Base-by-base conservation (phyloP, 2,329 filamentous ascomycete genomes). In the Fusarium succisae region DNA sequence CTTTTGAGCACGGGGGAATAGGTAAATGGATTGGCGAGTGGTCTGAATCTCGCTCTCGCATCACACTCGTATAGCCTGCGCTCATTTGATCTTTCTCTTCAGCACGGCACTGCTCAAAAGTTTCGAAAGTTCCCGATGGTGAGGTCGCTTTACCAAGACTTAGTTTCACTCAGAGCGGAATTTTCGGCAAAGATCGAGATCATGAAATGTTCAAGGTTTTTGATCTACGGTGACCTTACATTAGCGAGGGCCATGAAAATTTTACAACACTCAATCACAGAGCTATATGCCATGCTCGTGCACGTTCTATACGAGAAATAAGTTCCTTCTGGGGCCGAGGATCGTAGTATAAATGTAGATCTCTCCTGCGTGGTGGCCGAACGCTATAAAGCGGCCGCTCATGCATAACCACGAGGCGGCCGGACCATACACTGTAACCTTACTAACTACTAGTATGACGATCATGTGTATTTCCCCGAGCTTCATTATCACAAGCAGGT, bases 111-210 rank as follows among this genome's bases (percentile, higher is more conserved):
- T n/a, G 39, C 22, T 15, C 0, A 15, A 15, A 15, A 1, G 3
- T 2, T 24, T 43, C 4, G 14, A 1, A 24, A 0, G 1, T 14
- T 5, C 11, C 3, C 8, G 3, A 15, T 24, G 8, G 12, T 4
- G 20, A 8, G 6, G 14, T 11, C 11, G 26, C 3, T 2, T 9
- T 24, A 20, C 5, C 9, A 18, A 17, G 3, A 26, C 0, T 26
- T 17, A 14, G 2, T 5, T 28, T 0, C 6, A 37, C 2, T 17
- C 0, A 0, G 3, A 22, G 26, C 24, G 20, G 35, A 22, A 17
- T 5, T 3, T 3, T 10, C 9, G 20, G 32, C 13, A 38, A 13
- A 28, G 32, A 38, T 54, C 51, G 35, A 54, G 32, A 38, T 28
- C 3, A 7, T 38, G 20, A 17, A 54, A 38, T 54, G 24, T 9